Evolutionary conservation across 2,329 filamentous ascomycete genomes (phyloP), one percentile per base, ranked within the genome.

Genomic region (Cladophialophora bantiana): DNA sequence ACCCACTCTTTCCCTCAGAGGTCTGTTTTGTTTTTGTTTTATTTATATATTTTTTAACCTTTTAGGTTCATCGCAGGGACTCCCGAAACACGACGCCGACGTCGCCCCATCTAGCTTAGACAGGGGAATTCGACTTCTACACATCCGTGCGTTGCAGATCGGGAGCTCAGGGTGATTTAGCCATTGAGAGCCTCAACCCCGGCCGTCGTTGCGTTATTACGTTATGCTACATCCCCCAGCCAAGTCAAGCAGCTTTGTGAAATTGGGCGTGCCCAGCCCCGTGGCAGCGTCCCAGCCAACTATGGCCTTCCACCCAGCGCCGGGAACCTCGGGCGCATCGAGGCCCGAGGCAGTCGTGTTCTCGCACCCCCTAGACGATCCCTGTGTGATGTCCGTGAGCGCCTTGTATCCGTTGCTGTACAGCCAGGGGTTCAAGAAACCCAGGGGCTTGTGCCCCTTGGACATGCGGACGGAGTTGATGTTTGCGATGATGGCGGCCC

Each of bases 391-490:
- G 70, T 77, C 75, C 12, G 72, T 74, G 48, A 77, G 63, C 0
- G 20, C 59, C 0, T 71, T 70, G 20, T 70, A 35, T 4, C 34
- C 64, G 26, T 58, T 42, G n/a, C 36, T 42, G 52, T 71, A 71
- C 7, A 71, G 50, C 57, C 60, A 62, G 20, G 69, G 69, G 45
- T 71, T 71, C 32, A 71, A 32, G 42, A 71, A 71, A 5, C 69
- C 69, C 3, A 71, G 34, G 12, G 64, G 42, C 12, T 42, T 53
- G 20, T 63, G 63, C 4, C 68, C 59, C n/a, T 79, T 78, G 13
- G 83, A 78, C 56, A 90, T 77, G 36, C 88, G 81, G 18, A 85
- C 84, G 65, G 88, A 86, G 74, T 92, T 91, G 58, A 92, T 76
- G 40, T 90, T 81, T 0, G 86, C 83, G 58, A 92, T 78, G 68